These are phyloP conservation scores for Phytopythium oedochilum DNA, from an alignment of 352 stramenopile species.

Conservation along the genomic window DNA sequence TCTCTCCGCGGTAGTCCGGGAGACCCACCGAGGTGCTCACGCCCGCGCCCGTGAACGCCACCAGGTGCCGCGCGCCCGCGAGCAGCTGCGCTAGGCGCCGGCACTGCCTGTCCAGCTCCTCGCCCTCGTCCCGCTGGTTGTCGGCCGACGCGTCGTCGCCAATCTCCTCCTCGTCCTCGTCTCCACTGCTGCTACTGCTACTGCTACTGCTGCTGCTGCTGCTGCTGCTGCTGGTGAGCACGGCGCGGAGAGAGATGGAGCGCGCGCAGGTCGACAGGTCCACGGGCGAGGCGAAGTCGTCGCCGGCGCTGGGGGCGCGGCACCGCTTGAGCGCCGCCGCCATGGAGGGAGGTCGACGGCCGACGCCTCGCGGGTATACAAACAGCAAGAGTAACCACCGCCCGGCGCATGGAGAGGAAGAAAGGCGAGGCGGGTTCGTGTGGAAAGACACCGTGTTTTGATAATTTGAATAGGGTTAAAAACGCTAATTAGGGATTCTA, in stretches of 20 bases:
- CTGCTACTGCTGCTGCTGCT: slow-evolving; percentile 1
- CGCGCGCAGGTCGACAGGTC: slow-evolving; percentile 21
- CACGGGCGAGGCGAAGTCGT: slow-evolving; percentile 19
- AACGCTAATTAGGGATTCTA: too few relatives aligned
- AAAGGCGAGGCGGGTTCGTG: not conserved
- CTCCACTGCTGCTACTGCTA: too few relatives aligned
- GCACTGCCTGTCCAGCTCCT: slow-evolving; percentile 55
- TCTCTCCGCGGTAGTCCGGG: slow-evolving; percentile 78
- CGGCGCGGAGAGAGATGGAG: slow-evolving; percentile 17
- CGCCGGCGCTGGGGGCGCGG: slow-evolving; percentile 17
- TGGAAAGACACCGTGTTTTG: not conserved
- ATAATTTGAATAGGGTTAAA: not conserved
- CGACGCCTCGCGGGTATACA: not conserved
- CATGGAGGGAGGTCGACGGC: not conserved
- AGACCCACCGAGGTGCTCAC: slow-evolving; percentile 78
- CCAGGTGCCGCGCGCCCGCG: slow-evolving; percentile 50
- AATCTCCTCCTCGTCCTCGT: slow-evolving; percentile 6
- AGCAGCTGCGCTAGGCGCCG: slow-evolving; percentile 57
- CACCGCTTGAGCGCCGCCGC: slow-evolving; percentile 31
- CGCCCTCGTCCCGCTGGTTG: slow-evolving; percentile 4
- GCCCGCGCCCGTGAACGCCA: slow-evolving; percentile 78
- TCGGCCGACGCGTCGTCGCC: slow-evolving; percentile 2
- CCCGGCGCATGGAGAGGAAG: not conserved
- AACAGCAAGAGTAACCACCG: not conserved
- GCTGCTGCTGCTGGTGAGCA: slow-evolving; percentile 7